A percentile compares a stretch with the other conserved stretches of the same genome.
Conservation (phyloP, 495 filamentous ascomycete genomes). For the Aspergillus avenaceus region DNA sequence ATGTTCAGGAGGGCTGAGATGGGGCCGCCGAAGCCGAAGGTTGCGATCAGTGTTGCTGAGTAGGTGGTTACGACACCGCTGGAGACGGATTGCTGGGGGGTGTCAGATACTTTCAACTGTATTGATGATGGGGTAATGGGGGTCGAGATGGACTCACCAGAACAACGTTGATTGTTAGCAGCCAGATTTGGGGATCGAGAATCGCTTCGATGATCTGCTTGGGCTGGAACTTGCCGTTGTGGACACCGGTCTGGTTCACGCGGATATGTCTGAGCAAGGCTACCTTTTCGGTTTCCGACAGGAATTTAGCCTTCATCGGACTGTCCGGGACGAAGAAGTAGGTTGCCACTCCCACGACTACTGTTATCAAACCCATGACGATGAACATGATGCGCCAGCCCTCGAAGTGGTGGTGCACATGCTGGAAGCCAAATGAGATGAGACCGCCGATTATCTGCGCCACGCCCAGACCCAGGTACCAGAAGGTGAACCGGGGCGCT, state of each 20-base stretch:
- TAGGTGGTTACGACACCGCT: constrained; percentile 27
- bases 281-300: constrained; percentile 41
- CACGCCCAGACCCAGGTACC: constrained; percentile 60
- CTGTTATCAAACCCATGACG: constrained; percentile 35
- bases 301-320: constrained; percentile 39
- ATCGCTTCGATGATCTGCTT: constrained; percentile 35
- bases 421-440: constrained; percentile 37
- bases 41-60: constrained; percentile 47
- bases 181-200: neutral
- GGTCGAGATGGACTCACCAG: neutral
- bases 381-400: constrained; percentile 37
- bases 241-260: constrained; percentile 50
- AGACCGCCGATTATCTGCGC: constrained; percentile 60
- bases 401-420: neutral
- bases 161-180: neutral
- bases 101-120: no score
- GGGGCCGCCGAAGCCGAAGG: constrained; percentile 51
- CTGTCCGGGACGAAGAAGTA: constrained; percentile 46
- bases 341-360: constrained; percentile 26
- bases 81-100: constrained; percentile 1
- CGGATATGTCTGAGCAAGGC: constrained; percentile 52
- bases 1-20: constrained; percentile 58
- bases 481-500: constrained; percentile 37
- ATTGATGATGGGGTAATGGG: neutral
- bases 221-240: constrained; percentile 52